Base-by-base conservation (phyloP, 441 rosid genomes). In the Brassica hybrid region DNA sequence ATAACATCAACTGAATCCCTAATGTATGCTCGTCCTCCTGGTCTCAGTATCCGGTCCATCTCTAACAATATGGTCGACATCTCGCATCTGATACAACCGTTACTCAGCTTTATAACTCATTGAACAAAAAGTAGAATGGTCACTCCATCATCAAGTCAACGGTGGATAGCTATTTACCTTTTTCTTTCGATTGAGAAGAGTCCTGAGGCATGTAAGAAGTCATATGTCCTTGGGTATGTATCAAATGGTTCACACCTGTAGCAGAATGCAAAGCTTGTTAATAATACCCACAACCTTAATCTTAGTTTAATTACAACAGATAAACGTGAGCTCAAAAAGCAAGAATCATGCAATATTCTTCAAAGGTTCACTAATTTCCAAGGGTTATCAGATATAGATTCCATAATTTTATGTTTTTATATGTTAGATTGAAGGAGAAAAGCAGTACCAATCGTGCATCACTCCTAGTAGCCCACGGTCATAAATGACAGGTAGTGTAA, bases 31-130 rank as follows among this genome's bases (percentile, higher is more conserved):
- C 82, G 86, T 64, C 99, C 98, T 38, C 98, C 97, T 2, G 99
- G 99, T 84, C 99, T 89, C 50, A 96, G 76, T 7, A 96, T 92
- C 74, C 99, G 89, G 76, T 96, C 99, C 99, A 96, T 96, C 91
- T 96, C 98, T 18, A 96, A 93, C 93, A 96, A 88, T 70, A 96
- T 96, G 7, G 88, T 85, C 23, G 97, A 91, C 86, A 94, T 86
- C 69, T 87, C 89, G 74, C 99, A 96, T 83, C 99, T 96, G 88
- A 80, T 60, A 56, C 59, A 54, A 43, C 10, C 61, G 68, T 27
- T 54, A 36, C 30, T 23, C 7, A 38, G 61, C 54, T 18, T 32
- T 32, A 41, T 30, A 69, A 23, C 16, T 48, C 63, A 32, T 32
- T 12, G 10, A 12, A 21, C 23, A 14, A 32, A 54, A 69, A 17